Evolutionary conservation across 495 filamentous ascomycete species (phyloP), one percentile per base, ranked within the genome.

Genomic region (Lepidopterella palustris): DNA sequence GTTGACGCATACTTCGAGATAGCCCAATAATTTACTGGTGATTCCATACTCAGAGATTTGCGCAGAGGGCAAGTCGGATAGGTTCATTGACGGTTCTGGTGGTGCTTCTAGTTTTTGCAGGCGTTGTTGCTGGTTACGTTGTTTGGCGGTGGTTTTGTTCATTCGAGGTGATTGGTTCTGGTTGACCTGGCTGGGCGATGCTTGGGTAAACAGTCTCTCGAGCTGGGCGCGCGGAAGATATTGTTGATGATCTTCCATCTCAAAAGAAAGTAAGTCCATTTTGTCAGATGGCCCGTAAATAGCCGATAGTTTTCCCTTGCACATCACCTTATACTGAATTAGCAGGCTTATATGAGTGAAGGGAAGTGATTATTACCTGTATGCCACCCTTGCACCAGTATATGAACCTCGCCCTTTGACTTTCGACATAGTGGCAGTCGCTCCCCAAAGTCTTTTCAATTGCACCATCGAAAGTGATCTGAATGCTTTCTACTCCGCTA

Each of bases 401-500:
- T 11, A 71, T 65, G 52, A 73, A 68, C 40, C 64, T 71, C 10
- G 72, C 65, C 18, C 68, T 58, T 3, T 62, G 51, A 28, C 63
- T 68, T 25, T 60, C 54, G 1, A 73, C 69, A 32, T 62, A 57
- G 15, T 70, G 62, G 11, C 20, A 59, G 26, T 53, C 56, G 24
- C 53, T 57, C 4, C 39, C 45, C 15, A 64, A 27, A 18, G 60
- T 45, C 45, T 57, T 68, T 39, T 75, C 74, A 39, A 40, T 50
- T 0, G 81, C 78, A 58, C 76, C 79, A 56, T 84, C 82, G 51
- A 90, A 75, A 18, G 87, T 78, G 76, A 95, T 80, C 68, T 93
- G 89, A 51, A 96, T 88, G 21, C 80, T 84, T 49, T 79, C 81
- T 35, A 95, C 83, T 4, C 89, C 89, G 56, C 87, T 92, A n/a